Evolutionary conservation across 768 basidiomycete species (phyloP).

Genomic region (Trametes elegans): DNA sequence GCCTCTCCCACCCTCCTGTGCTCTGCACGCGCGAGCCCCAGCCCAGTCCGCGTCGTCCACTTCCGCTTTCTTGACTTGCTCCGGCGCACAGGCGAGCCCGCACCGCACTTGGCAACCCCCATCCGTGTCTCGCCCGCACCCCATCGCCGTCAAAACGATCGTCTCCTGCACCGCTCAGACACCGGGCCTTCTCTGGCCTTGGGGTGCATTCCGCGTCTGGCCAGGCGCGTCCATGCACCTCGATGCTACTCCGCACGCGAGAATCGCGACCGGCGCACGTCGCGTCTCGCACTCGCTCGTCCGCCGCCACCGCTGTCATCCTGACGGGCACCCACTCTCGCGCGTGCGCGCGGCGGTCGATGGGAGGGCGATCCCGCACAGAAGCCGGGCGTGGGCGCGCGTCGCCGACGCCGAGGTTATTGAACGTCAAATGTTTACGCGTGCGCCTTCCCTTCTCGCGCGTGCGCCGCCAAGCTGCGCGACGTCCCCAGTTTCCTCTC

Average conservation of each 20-base stretch:
- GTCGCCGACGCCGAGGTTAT: constrained; percentile 5
- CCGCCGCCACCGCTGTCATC: background rate
- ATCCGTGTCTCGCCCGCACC: background rate
- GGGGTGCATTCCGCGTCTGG: constrained; percentile 13
- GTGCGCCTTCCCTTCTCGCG: constrained; percentile 13
- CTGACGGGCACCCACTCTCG: background rate
- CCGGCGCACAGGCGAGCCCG: background rate
- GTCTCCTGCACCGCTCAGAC: constrained; percentile 15
- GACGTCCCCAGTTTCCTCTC: background rate
- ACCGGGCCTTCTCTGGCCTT: constrained; percentile 13
- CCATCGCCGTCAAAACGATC: background rate
- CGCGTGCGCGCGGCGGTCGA: background rate
- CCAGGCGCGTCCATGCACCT: constrained; percentile 7
- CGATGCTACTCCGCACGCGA: background rate
- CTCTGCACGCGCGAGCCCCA: background rate
- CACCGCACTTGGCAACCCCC: constrained; percentile 3
- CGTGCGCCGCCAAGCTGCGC: constrained; percentile 4
- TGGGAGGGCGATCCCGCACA: constrained; percentile 2
- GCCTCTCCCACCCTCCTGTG: background rate
- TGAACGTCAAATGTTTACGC: constrained; percentile 12
- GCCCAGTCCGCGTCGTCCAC: background rate
- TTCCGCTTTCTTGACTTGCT: background rate
- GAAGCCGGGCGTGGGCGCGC: background rate
- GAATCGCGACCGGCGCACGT: background rate
- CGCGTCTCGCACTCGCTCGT: background rate